These are phyloP conservation scores for Aspergillus sp. DNA, from an alignment of 2,329 filamentous ascomycete genomes.

Conservation along the genomic window DNA sequence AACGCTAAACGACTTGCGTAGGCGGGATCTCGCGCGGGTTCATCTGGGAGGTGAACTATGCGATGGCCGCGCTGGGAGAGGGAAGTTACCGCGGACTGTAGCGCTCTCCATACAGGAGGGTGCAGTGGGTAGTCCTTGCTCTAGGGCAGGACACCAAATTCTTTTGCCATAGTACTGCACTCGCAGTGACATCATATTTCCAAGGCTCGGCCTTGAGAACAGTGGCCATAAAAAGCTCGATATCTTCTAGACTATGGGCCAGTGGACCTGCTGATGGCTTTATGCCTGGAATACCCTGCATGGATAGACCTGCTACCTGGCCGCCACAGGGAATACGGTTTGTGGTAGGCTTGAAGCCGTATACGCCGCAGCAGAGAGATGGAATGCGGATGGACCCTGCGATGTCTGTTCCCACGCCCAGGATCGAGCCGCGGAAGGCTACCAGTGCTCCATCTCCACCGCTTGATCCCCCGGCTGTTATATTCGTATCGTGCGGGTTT, in stretches of 20 bases:
- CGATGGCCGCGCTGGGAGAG: conserved; percentile 49
- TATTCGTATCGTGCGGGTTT: conserved; percentile 21
- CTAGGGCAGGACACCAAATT: conserved; percentile 50
- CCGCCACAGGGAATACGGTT: conserved; percentile 29
- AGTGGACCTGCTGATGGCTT: conserved; percentile 16
- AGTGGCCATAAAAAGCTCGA: conserved; percentile 37
- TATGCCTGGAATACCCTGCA: conserved; percentile 12
- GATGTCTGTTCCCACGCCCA: conserved; percentile 36
- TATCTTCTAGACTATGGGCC: conserved; percentile 15
- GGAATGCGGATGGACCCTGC: conserved; percentile 36
- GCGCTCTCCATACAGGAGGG: conserved; percentile 50
- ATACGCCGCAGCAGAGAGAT: conserved; percentile 30
- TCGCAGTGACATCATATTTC: conserved; percentile 44
- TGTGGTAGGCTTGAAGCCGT: conserved; percentile 33
- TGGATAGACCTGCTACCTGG: conserved; percentile 7
- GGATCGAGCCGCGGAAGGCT: conserved; percentile 30
- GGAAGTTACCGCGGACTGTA: conserved; percentile 41
- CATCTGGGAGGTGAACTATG: conserved; percentile 41
- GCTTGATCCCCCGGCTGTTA: conserved; percentile 24
- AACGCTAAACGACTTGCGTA: conserved; percentile 37
- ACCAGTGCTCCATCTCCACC: conserved; percentile 35
- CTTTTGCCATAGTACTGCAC: conserved; percentile 48
- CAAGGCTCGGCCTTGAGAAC: conserved; percentile 46
- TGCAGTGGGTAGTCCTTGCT: conserved; percentile 52
- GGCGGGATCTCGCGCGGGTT: conserved; percentile 26